These are phyloP conservation scores for Xylaria grammica DNA, from an alignment of 495 filamentous ascomycete species.

Conservation along the genomic window DNA sequence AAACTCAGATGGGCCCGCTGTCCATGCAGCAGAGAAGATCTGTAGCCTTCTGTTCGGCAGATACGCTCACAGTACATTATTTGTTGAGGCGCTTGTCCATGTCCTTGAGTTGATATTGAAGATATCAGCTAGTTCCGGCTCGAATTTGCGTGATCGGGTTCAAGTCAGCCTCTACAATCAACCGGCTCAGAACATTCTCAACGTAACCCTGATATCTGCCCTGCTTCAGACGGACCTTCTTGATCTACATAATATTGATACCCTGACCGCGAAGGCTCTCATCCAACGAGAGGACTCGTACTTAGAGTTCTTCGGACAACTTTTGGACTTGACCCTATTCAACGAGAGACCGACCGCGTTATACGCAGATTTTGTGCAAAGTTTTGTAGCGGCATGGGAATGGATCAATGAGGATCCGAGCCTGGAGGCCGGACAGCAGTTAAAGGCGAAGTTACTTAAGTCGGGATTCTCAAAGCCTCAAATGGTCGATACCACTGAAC, in stretches of 20 bases:
- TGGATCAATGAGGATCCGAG: slow-evolving; percentile 79
- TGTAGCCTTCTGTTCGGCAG: slow-evolving; percentile 68
- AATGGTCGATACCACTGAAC: slow-evolving; percentile 36
- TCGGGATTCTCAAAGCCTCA: slow-evolving; percentile 60
- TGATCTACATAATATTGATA: slow-evolving; percentile 81
- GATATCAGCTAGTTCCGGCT: slow-evolving; percentile 65
- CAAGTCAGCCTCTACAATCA: slow-evolving; percentile 68
- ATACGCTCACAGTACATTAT: slow-evolving; percentile 59
- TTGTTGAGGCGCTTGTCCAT: slow-evolving; percentile 82
- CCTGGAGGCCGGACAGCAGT: slow-evolving; percentile 64
- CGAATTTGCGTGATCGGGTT: slow-evolving; percentile 72
- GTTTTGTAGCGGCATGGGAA: slow-evolving; percentile 76
- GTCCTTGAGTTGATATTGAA: slow-evolving; percentile 81
- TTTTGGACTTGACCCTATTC: slow-evolving; percentile 78
- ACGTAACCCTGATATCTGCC: slow-evolving; percentile 74
- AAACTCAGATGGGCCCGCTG: slow-evolving; percentile 69
- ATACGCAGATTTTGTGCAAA: slow-evolving; percentile 84
- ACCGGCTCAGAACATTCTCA: slow-evolving; percentile 77
- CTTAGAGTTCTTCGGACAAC: slow-evolving; percentile 72
- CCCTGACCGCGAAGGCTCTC: slow-evolving; percentile 73
- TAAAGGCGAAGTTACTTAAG: slow-evolving; percentile 74
- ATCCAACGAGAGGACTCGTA: slow-evolving; percentile 68
- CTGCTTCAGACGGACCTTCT: slow-evolving; percentile 74
- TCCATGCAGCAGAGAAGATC: slow-evolving; percentile 71
- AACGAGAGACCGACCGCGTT: slow-evolving; percentile 76